Percentiles rank a stretch among this genome's conserved stretches.
phyloP scores from a whole-genome alignment of 805 yeast genomes.

The Kuraishia ogatae region DNA sequence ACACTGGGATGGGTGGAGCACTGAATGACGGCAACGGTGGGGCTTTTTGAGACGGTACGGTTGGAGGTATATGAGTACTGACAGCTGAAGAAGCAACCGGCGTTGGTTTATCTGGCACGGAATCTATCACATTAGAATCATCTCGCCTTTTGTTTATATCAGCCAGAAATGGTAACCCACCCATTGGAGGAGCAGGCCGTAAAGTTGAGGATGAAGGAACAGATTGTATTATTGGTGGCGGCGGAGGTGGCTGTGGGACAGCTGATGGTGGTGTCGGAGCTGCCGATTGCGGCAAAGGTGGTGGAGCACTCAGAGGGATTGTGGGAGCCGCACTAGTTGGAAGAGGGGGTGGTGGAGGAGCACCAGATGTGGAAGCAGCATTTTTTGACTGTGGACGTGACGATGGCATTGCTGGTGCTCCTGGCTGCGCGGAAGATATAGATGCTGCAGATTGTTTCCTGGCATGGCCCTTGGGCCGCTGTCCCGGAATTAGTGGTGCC shows the following conservation, averaged over 20 bases:
- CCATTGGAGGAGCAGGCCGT: constrained; percentile 16
- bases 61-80: no score
- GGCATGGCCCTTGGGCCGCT: background rate
- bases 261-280: constrained; percentile 13
- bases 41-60: constrained; percentile 4
- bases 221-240: constrained; percentile 7
- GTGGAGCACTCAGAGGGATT: constrained; percentile 9
- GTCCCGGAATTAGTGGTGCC: constrained; percentile 1
- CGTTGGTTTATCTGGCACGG: constrained; percentile 12
- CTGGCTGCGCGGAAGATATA: constrained; percentile 8
- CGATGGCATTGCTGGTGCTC: constrained; percentile 13
- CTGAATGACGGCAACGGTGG: constrained; percentile 9
- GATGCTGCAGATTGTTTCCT: constrained; percentile 3
- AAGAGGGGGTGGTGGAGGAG: constrained; percentile 8
- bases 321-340: constrained; percentile 10
- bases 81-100: constrained; percentile 1
- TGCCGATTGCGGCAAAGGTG: constrained; percentile 15
- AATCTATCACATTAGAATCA: constrained; percentile 27
- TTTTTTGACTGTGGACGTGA: constrained; percentile 13
- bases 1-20: background rate
- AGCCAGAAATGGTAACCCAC: constrained; percentile 40
- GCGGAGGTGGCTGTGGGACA: constrained; percentile 11
- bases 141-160: constrained; percentile 42
- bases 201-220: constrained; percentile 9
- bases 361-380: constrained; percentile 8